Evolutionary conservation across 768 basidiomycete species (phyloP).

Genomic region (Phylloporus arenicola): DNA sequence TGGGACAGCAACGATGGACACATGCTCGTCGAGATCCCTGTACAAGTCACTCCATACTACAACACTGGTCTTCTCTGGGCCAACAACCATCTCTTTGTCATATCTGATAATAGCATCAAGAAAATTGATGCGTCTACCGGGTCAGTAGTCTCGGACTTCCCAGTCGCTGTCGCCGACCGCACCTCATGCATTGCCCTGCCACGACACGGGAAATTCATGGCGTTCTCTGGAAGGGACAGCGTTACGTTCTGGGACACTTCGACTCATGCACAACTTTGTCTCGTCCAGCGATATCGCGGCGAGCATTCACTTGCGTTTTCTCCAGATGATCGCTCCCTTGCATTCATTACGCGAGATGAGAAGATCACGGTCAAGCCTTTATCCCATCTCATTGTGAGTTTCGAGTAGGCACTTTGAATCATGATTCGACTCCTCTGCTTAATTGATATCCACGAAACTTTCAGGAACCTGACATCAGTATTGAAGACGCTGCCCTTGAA

Average conservation of each 20-base stretch:
- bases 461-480: not conserved
- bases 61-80: not conserved
- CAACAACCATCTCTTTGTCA: not conserved
- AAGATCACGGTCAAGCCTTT: not conserved
- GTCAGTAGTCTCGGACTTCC: not conserved
- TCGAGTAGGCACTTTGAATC: not conserved
- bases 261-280: slow-evolving; percentile 1
- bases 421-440: too few species aligned
- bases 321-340: not conserved
- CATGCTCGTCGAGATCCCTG: not conserved
- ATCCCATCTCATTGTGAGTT: not conserved
- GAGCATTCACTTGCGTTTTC: too few species aligned
- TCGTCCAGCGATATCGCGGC: not conserved
- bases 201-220: too few species aligned
- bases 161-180: not conserved
- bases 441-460: not conserved
- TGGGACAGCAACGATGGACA: not conserved
- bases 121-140: not conserved
- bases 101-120: not conserved
- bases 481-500: not conserved
- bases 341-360: not conserved
- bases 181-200: slow-evolving; percentile 1
- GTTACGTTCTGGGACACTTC: not conserved
- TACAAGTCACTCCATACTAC: not conserved
- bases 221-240: too few species aligned